Conservation (phyloP, 2,329 filamentous ascomycete genomes). For the Seiridium cupressi region DNA sequence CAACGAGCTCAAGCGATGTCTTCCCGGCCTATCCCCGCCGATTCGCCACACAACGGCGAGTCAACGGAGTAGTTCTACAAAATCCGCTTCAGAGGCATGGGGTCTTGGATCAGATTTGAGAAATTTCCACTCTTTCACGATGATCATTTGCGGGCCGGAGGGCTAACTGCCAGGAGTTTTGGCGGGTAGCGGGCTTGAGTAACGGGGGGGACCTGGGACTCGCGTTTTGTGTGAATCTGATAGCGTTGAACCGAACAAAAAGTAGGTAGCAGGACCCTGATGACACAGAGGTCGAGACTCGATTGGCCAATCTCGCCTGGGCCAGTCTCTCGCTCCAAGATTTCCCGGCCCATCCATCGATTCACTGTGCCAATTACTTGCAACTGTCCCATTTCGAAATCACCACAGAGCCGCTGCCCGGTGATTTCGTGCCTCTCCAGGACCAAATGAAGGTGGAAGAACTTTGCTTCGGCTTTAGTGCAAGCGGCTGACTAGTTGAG, state of each 20-base stretch:
- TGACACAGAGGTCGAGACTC: background rate
- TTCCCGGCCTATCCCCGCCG: background rate
- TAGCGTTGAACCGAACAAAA: background rate
- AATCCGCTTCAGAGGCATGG: background rate
- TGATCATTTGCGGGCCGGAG: background rate
- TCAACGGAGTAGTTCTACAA: background rate
- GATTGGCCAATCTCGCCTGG: background rate
- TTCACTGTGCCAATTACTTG: background rate
- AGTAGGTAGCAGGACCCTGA: conserved; percentile 2
- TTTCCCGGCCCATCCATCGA: background rate
- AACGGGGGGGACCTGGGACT: background rate
- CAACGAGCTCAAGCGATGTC: background rate
- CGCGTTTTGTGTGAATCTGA: background rate
- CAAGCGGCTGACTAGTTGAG: too few species aligned
- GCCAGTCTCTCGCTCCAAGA: background rate
- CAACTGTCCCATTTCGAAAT: background rate
- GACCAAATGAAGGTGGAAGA: too few species aligned
- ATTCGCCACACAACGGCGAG: background rate
- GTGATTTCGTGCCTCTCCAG: too few species aligned
- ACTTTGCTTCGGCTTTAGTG: too few species aligned
- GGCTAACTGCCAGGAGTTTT: background rate
- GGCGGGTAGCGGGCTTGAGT: background rate
- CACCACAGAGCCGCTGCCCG: too few species aligned
- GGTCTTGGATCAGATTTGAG: background rate
- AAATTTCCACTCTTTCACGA: background rate